These are phyloP conservation scores for Trametes cubensis DNA, from an alignment of 768 basidiomycete species.

Conservation along the genomic window DNA sequence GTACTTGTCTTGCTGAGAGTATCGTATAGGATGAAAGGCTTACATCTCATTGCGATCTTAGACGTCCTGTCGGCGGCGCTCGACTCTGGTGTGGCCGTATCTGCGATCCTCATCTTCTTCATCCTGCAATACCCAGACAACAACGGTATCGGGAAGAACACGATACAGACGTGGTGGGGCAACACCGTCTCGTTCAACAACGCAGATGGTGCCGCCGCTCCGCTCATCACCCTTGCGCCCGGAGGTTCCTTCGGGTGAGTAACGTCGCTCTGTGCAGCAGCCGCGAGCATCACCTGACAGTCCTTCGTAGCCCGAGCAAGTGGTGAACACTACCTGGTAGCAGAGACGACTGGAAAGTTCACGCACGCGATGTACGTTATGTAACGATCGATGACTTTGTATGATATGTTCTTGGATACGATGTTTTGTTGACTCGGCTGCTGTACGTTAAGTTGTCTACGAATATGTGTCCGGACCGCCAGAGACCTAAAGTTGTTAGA, in stretches of 20 bases:
- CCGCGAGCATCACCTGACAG: background rate
- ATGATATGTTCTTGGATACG: too few species aligned
- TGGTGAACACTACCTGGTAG: background rate
- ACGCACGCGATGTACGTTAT: background rate
- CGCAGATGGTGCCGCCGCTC: constrained; percentile 34
- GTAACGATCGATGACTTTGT: background rate
- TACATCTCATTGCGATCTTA: constrained; percentile 27
- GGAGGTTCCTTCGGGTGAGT: constrained; percentile 36
- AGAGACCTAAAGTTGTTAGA: too few species aligned
- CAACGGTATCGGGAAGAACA: constrained; percentile 36
- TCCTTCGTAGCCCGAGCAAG: background rate
- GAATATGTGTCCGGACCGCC: too few species aligned
- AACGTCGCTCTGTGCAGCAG: background rate
- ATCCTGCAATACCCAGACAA: constrained; percentile 40
- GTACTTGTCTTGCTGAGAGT: background rate
- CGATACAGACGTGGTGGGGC: constrained; percentile 43
- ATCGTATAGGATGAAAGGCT: constrained; percentile 1
- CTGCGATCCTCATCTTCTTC: constrained; percentile 35
- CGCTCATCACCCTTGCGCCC: constrained; percentile 27
- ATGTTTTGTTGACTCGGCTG: too few species aligned
- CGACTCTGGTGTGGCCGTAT: constrained; percentile 57
- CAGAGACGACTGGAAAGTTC: background rate
- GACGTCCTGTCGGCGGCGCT: constrained; percentile 77
- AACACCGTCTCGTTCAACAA: constrained; percentile 40
- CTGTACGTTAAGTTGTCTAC: too few species aligned